Evolutionary conservation across 257 asterid genomes (phyloP), one percentile per base, ranked within the genome.

Genomic region (Sherardia arvensis): DNA sequence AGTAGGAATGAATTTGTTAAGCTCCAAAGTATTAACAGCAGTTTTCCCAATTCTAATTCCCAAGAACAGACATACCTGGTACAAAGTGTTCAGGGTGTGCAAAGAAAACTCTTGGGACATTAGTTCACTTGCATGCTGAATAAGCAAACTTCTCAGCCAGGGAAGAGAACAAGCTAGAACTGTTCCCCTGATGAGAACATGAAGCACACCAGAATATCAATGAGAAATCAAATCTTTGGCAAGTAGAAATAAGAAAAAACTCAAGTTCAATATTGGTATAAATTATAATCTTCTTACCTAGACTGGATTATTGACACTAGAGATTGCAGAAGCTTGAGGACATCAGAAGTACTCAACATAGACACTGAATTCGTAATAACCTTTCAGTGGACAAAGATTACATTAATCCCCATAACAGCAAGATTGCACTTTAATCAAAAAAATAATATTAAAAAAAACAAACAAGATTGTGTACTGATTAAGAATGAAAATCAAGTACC

Each of bases 41-140:
- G 49, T n/a, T n/a, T n/a, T 40, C 49, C n/a, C 17, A 45, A 7
- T 11, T 3, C 34, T 23, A n/a, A 43, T 21, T n/a, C n/a, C n/a
- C n/a, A n/a, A n/a, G n/a, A n/a, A n/a, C n/a, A 43, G 0, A 47
- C 17, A 22, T 64, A 90, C 99, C 95, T 93, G 99, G 81, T 80
- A 89, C 70, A 93, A 56, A 61, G 97, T 77, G 84, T 80, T 90
- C 64, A 93, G 80, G 38, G 85, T 88, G 56, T 76, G 80, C 66
- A 87, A 57, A 58, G 99, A 90, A 74, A 94, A 80, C 60, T 90
- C 97, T 71, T 93, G 99, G 61, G 97, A 87, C 84, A 90, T 89
- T 66, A 93, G 85, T 70, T 85, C 81, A 71, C 94, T 75, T 4
- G 96, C 80, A 67, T 90, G 99, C 71, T 81, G 97, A 71, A 93